These are phyloP conservation scores for Musa schizocarpa DNA, from an alignment of 176 grass and related monocot species.

Conservation along the genomic window DNA sequence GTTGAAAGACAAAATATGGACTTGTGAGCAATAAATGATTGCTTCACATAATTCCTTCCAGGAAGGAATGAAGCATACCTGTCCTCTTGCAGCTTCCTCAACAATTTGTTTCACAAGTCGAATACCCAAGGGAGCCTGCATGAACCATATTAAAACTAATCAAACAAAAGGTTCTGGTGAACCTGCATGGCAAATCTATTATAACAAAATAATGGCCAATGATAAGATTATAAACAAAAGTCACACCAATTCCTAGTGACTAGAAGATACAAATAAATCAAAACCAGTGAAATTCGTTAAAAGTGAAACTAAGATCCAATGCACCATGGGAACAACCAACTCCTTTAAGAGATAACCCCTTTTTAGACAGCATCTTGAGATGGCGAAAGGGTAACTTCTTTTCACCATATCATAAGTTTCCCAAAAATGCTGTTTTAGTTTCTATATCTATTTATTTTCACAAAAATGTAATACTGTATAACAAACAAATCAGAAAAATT, in stretches of 20 bases:
- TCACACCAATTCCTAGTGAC: background rate
- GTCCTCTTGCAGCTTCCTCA: conserved; percentile 77
- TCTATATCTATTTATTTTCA: background rate
- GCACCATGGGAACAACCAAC: background rate
- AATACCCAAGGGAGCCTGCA: conserved; percentile 70
- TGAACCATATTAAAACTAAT: conserved; percentile 12
- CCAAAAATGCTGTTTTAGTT: background rate
- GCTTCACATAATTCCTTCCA: conserved; percentile 10
- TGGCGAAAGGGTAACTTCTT: background rate
- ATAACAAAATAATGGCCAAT: background rate
- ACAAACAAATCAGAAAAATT: too few species aligned
- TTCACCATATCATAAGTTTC: background rate
- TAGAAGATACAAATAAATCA: background rate
- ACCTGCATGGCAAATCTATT: background rate
- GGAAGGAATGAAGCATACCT: conserved; percentile 43
- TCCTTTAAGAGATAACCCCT: background rate
- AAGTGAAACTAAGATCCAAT: background rate
- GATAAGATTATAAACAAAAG: background rate
- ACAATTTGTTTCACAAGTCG: conserved; percentile 66
- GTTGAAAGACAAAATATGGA: conserved; percentile 2
- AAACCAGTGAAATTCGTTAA: background rate
- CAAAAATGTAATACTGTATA: background rate
- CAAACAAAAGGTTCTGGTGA: background rate
- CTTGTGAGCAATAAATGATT: background rate
- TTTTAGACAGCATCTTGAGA: background rate